These are phyloP conservation scores for Berkeleyomyces rouxiae DNA, from an alignment of 2,329 filamentous ascomycete genomes.

Conservation along the genomic window DNA sequence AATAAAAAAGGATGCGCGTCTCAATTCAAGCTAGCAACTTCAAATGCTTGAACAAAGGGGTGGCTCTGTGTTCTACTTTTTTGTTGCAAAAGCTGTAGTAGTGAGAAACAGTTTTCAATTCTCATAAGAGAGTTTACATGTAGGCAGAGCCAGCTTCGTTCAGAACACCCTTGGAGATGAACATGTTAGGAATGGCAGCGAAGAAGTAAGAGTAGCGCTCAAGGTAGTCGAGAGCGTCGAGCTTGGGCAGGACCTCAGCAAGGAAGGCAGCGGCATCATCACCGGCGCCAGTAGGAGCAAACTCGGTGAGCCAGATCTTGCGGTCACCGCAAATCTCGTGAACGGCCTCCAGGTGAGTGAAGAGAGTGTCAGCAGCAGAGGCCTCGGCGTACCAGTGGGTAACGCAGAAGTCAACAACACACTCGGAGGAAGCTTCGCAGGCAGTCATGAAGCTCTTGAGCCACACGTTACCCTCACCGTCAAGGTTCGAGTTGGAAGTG, in stretches of 20 bases:
- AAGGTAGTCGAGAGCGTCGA: slow-evolving; percentile 35
- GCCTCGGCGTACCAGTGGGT: slow-evolving; percentile 47
- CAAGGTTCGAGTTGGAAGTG: slow-evolving; percentile 40
- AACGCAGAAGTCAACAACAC: slow-evolving; percentile 42
- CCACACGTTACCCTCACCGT: slow-evolving; percentile 38
- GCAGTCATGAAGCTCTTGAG: slow-evolving; percentile 34
- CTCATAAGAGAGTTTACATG: slow-evolving; percentile 19
- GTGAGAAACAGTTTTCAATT: neutral
- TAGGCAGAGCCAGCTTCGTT: slow-evolving; percentile 34
- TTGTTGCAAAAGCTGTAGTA: neutral
- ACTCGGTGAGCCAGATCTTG: slow-evolving; percentile 49
- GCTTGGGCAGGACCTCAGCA: slow-evolving; percentile 27
- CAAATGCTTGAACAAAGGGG: neutral
- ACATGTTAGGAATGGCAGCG: slow-evolving; percentile 24
- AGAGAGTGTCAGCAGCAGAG: slow-evolving; percentile 32
- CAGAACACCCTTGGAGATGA: slow-evolving; percentile 24
- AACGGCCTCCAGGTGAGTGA: slow-evolving; percentile 34
- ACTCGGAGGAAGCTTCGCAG: slow-evolving; percentile 29
- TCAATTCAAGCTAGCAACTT: neutral
- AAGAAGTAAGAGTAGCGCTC: slow-evolving; percentile 43
- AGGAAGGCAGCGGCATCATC: slow-evolving; percentile 33
- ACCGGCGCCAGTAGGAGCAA: slow-evolving; percentile 32
- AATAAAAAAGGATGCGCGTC: neutral
- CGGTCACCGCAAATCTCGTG: slow-evolving; percentile 28
- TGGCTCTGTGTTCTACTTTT: neutral